Evolutionary conservation across 257 asterid species (phyloP).

Genomic region (Perilla frutescens): DNA sequence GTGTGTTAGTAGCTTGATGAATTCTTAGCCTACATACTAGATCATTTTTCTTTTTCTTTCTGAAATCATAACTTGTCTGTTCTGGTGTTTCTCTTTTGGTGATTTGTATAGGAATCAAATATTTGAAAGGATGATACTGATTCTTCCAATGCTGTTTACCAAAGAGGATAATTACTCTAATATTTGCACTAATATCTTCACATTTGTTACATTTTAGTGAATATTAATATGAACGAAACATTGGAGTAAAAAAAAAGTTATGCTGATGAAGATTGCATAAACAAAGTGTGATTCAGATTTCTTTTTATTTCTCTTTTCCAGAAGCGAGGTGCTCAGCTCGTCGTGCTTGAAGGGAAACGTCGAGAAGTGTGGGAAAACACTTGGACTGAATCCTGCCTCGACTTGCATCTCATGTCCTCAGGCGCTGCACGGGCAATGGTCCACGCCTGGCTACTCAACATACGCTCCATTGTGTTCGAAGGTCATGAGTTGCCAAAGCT

Average conservation of each 20-base stretch:
- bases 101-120: background rate
- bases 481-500: conserved; percentile 88
- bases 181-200: no score
- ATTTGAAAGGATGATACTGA: background rate
- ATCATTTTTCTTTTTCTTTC: background rate
- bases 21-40: no score
- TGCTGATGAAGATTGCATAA: conserved; percentile 9
- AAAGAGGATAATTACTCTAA: no score
- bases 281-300: background rate
- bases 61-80: background rate
- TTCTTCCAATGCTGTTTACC: background rate
- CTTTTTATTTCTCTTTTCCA: conserved; percentile 31
- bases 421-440: conserved; percentile 99
- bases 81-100: background rate
- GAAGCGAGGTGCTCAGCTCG: conserved; percentile 92
- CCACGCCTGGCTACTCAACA: conserved; percentile 87
- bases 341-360: conserved; percentile 85
- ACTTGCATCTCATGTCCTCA: conserved; percentile 93
- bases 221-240: background rate
- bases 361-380: conserved; percentile 87
- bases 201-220: background rate
- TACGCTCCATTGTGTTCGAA: conserved; percentile 70
- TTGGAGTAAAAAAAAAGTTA: background rate
- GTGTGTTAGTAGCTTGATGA: background rate
- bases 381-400: conserved; percentile 83